A percentile compares a stretch with the other conserved stretches of the same genome.
Conservation (phyloP, 495 filamentous ascomycete species). For the Aspergillus avenaceus region DNA sequence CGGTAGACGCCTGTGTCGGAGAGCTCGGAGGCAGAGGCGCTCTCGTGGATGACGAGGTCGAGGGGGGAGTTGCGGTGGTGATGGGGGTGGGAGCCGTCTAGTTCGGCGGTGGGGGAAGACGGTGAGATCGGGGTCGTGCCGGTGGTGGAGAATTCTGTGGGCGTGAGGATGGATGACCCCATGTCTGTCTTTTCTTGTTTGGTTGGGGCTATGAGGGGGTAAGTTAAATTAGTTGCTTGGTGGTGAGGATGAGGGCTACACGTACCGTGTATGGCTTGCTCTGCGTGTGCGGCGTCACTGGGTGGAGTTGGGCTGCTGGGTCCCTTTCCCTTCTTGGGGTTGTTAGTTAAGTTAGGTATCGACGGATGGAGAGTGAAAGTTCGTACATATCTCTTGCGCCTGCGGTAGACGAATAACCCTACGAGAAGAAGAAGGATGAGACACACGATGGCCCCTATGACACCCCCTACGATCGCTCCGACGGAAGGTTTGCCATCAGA, state of each 20-base stretch:
- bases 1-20: constrained; percentile 31
- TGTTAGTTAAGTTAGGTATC: too few relatives aligned
- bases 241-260: not conserved
- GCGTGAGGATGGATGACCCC: not conserved
- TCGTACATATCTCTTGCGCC: constrained; percentile 15
- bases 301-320: not conserved
- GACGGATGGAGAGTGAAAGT: constrained; percentile 13
- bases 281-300: not conserved
- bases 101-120: not conserved
- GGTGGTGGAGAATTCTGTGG: not conserved
- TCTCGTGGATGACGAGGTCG: not conserved
- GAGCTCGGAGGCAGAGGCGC: constrained; percentile 20
- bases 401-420: constrained; percentile 18
- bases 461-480: constrained; percentile 25
- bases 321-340: too few relatives aligned
- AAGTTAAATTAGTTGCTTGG: not conserved
- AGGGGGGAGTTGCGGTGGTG: not conserved
- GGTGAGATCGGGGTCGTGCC: not conserved
- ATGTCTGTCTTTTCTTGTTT: not conserved
- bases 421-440: constrained; percentile 18
- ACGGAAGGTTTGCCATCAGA: constrained; percentile 15
- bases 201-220: not conserved
- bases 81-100: not conserved
- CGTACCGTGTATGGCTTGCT: not conserved
- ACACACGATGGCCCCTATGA: constrained; percentile 11